Evolutionary conservation across 345 rosid genomes (phyloP), one percentile per base, ranked within the genome.

Genomic region (Corymbia maculata): DNA sequence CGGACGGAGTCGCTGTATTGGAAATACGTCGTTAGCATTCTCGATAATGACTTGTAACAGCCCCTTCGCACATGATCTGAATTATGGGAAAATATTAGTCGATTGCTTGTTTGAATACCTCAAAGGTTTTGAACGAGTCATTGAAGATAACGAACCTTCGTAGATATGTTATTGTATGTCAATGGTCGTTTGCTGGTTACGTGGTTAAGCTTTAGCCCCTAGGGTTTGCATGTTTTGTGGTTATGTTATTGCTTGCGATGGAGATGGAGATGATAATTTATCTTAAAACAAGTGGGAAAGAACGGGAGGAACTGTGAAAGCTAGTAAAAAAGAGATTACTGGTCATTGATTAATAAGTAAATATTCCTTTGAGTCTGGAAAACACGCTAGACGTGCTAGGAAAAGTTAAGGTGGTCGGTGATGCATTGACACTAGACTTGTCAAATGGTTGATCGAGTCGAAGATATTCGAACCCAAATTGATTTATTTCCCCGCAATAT

Each of bases 401-500:
- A 36, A 14, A 66, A 66, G 79, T 66, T 15, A 30, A 66, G 0
- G 11, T 7, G 42, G 9, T 17, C 2, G 3, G 30, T 1, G 79
- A 66, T 7, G 21, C 19, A 6, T 64, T 14, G 5, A 3, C 3
- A 13, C 17, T 55, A 55, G 26, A 55, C 24, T 0, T 9, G 2
- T 55, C 6, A 55, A 55, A 22, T 0, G 9, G 0, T 11, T 3
- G 61, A 11, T 55, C 13, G 2, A 12, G 9, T 2, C 22, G 24
- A 55, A 55, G 24, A 22, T 55, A 22, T 2, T 55, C 0, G 5
- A 55, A 55, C 61, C 9, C 5, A 55, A 22, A 55, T 55, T 55
- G 61, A 55, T 55, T 21, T 0, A 1, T 61, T 61, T 61, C 7
- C 32, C 26, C 26, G 6, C 4, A 61, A 28, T 28, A 28, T 13